These are phyloP conservation scores for Allomyces macrogynus DNA, from an alignment of 192 early-diverging fungal species.

Conservation along the genomic window DNA sequence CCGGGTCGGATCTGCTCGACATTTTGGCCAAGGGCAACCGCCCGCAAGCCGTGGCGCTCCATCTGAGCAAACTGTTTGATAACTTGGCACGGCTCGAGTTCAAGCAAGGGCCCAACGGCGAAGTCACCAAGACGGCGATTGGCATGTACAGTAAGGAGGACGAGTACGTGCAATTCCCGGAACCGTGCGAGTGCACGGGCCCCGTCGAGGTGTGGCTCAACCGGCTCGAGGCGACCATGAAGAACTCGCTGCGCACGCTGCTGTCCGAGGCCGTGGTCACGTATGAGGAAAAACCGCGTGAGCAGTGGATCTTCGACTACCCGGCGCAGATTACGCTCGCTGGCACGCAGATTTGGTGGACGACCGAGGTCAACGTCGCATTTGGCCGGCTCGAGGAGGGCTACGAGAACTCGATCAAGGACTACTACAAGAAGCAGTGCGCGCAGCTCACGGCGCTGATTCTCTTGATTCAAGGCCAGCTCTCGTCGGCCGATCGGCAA, in stretches of 20 bases:
- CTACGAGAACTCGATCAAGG: conserved; percentile 44
- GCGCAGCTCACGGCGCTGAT: conserved; percentile 42
- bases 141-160: conserved; percentile 87
- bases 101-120: conserved; percentile 55
- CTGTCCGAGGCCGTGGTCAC: conserved; percentile 25
- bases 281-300: conserved; percentile 48
- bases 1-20: conserved; percentile 98
- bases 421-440: conserved; percentile 51
- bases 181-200: conserved; percentile 52
- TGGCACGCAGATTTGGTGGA: conserved; percentile 48
- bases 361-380: conserved; percentile 42
- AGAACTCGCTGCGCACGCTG: conserved; percentile 51
- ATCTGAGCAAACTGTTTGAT: conserved; percentile 99
- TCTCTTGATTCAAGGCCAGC: conserved; percentile 36
- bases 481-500: conserved; percentile 49
- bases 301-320: conserved; percentile 49
- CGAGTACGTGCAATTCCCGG: conserved; percentile 67
- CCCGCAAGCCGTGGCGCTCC: conserved; percentile 82
- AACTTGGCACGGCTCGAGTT: conserved; percentile 36
- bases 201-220: conserved; percentile 97
- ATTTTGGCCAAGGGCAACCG: conserved; percentile 98
- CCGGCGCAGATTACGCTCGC: conserved; percentile 42
- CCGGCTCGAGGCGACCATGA: conserved; percentile 82
- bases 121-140: conserved; percentile 47
- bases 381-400: conserved; percentile 41